Conservation (phyloP, 192 early-diverging fungal species). For the Backusella macrospora region DNA sequence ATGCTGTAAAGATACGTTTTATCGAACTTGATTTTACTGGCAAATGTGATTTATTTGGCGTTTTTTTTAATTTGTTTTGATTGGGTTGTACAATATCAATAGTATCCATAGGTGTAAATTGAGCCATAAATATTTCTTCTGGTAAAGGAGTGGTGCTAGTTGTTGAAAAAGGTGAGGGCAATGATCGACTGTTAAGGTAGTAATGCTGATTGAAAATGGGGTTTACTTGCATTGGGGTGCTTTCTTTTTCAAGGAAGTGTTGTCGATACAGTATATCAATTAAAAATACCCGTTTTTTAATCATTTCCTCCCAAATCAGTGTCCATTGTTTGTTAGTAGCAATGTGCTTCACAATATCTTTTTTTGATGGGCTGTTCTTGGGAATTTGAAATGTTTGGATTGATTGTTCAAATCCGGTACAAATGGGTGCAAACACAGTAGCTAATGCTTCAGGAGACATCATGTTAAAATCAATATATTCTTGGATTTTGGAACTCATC, state of each 20-base stretch:
- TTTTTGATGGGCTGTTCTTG: neutral
- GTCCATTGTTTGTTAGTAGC: constrained; percentile 32
- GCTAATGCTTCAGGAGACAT: constrained; percentile 44
- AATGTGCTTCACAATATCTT: constrained; percentile 14
- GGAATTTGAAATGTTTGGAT: constrained; percentile 10
- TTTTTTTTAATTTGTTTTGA: neutral
- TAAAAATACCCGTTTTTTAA: constrained; percentile 27
- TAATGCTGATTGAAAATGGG: neutral
- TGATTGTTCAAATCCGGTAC: constrained; percentile 33
- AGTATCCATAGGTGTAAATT: neutral
- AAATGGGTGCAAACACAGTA: constrained; percentile 37
- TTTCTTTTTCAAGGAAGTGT: neutral
- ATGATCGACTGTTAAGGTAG: too few relatives aligned
- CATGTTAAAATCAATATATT: constrained; percentile 21
- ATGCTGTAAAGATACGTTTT: neutral
- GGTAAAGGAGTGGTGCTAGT: constrained; percentile 6
- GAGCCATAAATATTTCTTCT: constrained; percentile 11
- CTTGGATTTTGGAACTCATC: constrained; percentile 24
- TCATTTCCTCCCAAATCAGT: constrained; percentile 28
- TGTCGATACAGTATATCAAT: constrained; percentile 12
- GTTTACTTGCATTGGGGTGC: neutral
- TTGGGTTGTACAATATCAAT: neutral
- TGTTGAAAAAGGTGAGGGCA: constrained; percentile 11
- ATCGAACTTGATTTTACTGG: neutral
- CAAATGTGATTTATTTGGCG: neutral